phyloP scores from a whole-genome alignment of 495 filamentous ascomycete species.

The Niebla homalea region DNA sequence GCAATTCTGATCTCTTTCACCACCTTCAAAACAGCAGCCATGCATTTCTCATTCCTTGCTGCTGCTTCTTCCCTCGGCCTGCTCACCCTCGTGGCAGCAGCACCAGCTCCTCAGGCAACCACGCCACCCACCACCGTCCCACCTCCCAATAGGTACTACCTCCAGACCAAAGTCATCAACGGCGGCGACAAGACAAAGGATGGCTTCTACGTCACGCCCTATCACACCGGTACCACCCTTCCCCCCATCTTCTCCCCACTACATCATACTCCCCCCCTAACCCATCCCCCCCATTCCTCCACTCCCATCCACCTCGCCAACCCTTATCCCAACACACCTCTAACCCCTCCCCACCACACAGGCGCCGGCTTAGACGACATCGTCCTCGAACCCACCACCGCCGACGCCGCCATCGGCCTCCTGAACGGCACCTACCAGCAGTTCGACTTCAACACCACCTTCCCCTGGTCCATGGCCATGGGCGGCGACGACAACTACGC shows the following conservation, averaged over 20 bases:
- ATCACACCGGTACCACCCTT: constrained; percentile 27
- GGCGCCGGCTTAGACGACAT: constrained; percentile 33
- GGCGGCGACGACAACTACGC: constrained; percentile 22
- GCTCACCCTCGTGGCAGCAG: neutral
- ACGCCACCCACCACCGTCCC: constrained; percentile 9
- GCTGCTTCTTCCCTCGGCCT: neutral
- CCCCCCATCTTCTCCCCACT: neutral
- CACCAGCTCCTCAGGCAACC: neutral
- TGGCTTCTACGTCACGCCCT: constrained; percentile 32
- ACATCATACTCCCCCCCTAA: neutral
- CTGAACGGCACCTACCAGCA: constrained; percentile 31
- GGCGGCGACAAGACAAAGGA: constrained; percentile 18
- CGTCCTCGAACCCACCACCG: constrained; percentile 21
- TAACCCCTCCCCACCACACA: neutral
- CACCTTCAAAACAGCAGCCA: neutral
- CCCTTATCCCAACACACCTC: too few relatives aligned
- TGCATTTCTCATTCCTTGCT: neutral
- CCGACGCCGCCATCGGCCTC: constrained; percentile 22
- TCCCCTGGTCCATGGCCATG: constrained; percentile 29
- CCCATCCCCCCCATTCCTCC: neutral
- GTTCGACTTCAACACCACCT: constrained; percentile 23
- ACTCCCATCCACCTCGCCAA: neutral
- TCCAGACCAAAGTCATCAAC: constrained; percentile 26
- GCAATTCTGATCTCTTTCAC: too few relatives aligned
- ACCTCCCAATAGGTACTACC: constrained; percentile 23